Evolutionary conservation across 768 basidiomycete species (phyloP), one percentile per base, ranked within the genome.

Genomic region (Boletus patriciae): DNA sequence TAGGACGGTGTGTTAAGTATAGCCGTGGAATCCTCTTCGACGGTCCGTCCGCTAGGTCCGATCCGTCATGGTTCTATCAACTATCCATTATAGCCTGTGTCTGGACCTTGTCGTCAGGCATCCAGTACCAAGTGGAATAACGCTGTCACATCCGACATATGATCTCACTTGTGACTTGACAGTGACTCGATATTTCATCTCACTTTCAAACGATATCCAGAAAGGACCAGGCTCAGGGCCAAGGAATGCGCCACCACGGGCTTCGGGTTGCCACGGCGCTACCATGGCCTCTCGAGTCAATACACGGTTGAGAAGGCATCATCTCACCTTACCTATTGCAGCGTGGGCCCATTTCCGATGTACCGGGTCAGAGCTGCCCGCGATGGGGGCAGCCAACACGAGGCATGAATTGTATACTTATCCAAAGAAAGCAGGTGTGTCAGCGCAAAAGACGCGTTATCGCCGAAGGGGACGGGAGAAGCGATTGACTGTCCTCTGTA

Each of bases 401-500:
- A 66, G 64, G 64, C 52, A 34, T 36, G 40, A 47, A 42, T 12
- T 34, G 37, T 52, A 21, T 29, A 7, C 36, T n/a, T 37, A 16
- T 46, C 45, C 48, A 29, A 45, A 55, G 34, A 54, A 31, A 50
- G 53, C 31, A 54, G 19, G 11, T 8, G 46, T 50, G 34, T 37
- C 46, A 52, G 9, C 36, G 27, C 29, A 19, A 52, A 36, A 23
- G 52, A 46, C 64, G 25, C 52, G 21, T 36, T 66, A 65, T 65
- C 64, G 54, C 64, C 64, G 64, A 62, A 41, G n/a, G 19, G 19
- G 10, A 49, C 46, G 16, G 50, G 43, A 46, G 55, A 46, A 46
- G 64, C 50, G 63, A 62, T 54, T 52, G 59, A 54, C 55, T 58
- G 46, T 43, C 63, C 60, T n/a, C 41, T 49, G 55, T 38, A 23